Evolutionary conservation across 441 rosid genomes (phyloP), one percentile per base, ranked within the genome.

Genomic region (Kokia cookei): DNA sequence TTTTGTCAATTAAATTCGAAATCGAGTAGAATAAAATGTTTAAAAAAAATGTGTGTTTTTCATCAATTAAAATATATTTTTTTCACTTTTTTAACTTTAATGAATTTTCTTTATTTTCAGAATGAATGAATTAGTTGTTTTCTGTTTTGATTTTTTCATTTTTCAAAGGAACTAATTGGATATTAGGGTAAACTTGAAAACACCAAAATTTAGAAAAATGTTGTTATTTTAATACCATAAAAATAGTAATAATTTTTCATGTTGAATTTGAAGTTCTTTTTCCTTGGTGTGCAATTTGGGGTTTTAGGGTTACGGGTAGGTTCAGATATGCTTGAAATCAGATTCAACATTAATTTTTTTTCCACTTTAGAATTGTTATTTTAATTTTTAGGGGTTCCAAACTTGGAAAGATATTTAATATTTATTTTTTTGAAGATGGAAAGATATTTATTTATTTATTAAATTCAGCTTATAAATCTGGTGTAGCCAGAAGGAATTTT

Each of bases 311-410:
- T 79, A 61, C 85, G 82, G 65, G 79, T 60, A 82, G 84, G 86
- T 73, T 80, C 80, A 82, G 94, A 88, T 88, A 91, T 89, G 85
- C 47, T 72, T 53, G 76, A 75, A 72, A 42, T 68, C 77, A 45
- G 76, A 54, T 73, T 65, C 58, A 51, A 43, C 60, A 60, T 60
- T 60, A 14, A 29, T 7, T 5, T 14, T 60, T 19, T 66, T 29
- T 54, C 22, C 7, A 14, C 9, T 50, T 50, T 11, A 68, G n/a
- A 48, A 53, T 35, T 65, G 50, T 40, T 67, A 42, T 72, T 6
- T 37, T 40, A 29, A 57, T 7, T 51, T 59, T 5, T 59, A 4
- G 75, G 40, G 80, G 65, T 79, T 82, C 74, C 29, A 51, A 55
- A 61, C 75, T 79, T 75, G 50, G 65, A 14, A 26, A 45, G 19